phyloP scores from a whole-genome alignment of 2,329 filamentous ascomycete species.

The Fusarium chlamydosporum region DNA sequence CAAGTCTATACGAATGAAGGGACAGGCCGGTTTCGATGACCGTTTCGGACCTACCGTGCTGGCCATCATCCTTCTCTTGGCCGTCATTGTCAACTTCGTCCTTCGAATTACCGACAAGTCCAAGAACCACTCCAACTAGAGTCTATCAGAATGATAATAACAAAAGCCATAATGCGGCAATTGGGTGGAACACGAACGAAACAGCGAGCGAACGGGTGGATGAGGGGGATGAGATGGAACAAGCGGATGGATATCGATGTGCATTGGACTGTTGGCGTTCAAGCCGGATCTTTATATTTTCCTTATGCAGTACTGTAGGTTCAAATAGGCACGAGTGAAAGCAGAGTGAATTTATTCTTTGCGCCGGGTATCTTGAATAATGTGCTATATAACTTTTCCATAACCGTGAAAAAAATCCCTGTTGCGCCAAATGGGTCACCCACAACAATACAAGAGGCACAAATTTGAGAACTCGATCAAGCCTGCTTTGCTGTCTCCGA shows the following conservation, averaged over 20 bases:
- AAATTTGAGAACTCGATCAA: slow-evolving; percentile 3
- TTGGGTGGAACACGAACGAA: neutral
- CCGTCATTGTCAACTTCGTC: slow-evolving; percentile 97
- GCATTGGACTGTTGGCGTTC: slow-evolving; percentile 43
- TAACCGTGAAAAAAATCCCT: slow-evolving; percentile 8
- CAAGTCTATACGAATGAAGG: slow-evolving; percentile 89
- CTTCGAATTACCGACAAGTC: slow-evolving; percentile 72
- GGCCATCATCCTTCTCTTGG: slow-evolving; percentile 85
- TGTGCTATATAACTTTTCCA: slow-evolving; percentile 9
- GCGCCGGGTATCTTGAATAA: slow-evolving; percentile 42
- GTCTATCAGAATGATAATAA: slow-evolving; percentile 10
- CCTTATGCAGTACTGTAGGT: slow-evolving; percentile 33
- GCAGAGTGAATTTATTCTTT: slow-evolving; percentile 28
- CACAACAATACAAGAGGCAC: neutral
- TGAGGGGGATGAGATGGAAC: neutral
- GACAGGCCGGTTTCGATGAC: slow-evolving; percentile 97
- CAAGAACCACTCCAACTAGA: slow-evolving; percentile 55
- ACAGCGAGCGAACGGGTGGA: neutral
- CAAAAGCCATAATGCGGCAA: neutral
- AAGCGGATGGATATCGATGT: slow-evolving; percentile 19
- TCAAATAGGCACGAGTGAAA: slow-evolving; percentile 38
- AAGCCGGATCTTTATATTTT: slow-evolving; percentile 37
- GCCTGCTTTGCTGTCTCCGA: slow-evolving; percentile 56
- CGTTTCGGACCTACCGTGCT: slow-evolving; percentile 92
- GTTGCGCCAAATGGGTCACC: slow-evolving; percentile 21